Evolutionary conservation across 2,329 filamentous ascomycete genomes (phyloP).

Genomic region (Arachnopeziza araneosa): DNA sequence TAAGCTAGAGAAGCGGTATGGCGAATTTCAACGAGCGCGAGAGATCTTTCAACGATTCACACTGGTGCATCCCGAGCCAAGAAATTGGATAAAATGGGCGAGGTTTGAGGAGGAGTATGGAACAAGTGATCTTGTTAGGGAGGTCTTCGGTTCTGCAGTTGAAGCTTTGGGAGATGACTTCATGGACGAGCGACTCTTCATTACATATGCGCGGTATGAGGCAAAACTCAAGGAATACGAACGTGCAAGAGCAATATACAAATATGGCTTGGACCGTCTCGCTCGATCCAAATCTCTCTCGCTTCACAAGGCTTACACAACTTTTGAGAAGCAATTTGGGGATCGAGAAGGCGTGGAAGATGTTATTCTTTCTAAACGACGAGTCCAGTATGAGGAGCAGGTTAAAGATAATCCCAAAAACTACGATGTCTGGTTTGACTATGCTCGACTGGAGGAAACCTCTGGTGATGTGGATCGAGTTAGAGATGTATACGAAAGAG

Average conservation of each 20-base stretch:
- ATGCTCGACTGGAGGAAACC: conserved; percentile 81
- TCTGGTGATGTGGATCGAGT: conserved; percentile 77
- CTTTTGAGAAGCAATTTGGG: conserved; percentile 97
- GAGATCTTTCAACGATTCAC: conserved; percentile 88
- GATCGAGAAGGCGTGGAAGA: conserved; percentile 91
- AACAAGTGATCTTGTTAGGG: conserved; percentile 83
- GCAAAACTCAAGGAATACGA: conserved; percentile 94
- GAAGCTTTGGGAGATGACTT: conserved; percentile 91
- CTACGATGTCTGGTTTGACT: conserved; percentile 97
- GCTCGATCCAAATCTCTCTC: conserved; percentile 78
- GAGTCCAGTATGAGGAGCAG: conserved; percentile 90
- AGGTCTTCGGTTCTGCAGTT: conserved; percentile 84
- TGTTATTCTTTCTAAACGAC: conserved; percentile 87
- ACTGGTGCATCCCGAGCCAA: conserved; percentile 85
- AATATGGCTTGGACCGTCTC: conserved; percentile 88
- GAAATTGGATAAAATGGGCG: conserved; percentile 99
- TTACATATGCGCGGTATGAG: conserved; percentile 92
- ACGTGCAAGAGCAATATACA: conserved; percentile 89
- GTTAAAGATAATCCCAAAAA: conserved; percentile 92
- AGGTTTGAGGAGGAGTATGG: conserved; percentile 95
- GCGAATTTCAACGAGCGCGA: conserved; percentile 84
- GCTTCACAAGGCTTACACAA: conserved; percentile 91
- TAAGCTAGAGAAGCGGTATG: conserved; percentile 92
- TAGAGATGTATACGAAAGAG: conserved; percentile 89
- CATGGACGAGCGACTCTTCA: conserved; percentile 93